phyloP scores from a whole-genome alignment of 2,329 filamentous ascomycete genomes.

The Akanthomyces lecanii region DNA sequence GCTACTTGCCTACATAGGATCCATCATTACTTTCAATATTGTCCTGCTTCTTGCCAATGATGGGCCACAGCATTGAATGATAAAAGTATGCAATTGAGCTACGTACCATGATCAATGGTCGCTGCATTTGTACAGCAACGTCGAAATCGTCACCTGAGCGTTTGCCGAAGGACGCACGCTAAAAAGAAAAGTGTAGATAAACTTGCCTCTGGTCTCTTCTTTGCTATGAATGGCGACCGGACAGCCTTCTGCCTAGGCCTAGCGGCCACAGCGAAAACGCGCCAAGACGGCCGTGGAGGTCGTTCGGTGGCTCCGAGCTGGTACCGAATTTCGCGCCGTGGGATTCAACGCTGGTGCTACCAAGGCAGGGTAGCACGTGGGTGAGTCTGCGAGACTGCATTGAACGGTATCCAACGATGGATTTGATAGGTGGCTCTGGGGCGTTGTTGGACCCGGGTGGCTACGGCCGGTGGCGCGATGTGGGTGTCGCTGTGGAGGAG shows the following conservation, averaged over 20 bases:
- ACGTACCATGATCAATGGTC: too few species aligned
- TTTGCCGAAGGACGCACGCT: too few species aligned
- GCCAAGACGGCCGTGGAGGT: background rate
- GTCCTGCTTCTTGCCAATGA: background rate
- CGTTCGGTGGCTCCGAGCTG: background rate
- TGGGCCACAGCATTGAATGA: too few species aligned
- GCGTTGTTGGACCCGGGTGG: background rate
- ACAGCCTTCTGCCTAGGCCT: too few species aligned
- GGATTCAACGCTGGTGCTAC: too few species aligned
- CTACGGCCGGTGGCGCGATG: slow-evolving; percentile 2
- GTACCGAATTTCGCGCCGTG: background rate
- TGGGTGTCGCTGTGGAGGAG: background rate
- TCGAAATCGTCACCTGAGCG: too few species aligned
- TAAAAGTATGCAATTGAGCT: too few species aligned
- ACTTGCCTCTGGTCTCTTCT: too few species aligned
- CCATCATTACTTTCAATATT: too few species aligned
- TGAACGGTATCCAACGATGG: background rate
- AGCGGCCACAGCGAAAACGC: background rate
- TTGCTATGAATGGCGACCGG: background rate
- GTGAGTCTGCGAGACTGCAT: background rate
- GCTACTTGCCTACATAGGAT: too few species aligned
- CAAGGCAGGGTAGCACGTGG: background rate
- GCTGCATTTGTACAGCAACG: too few species aligned
- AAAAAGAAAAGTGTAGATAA: too few species aligned
- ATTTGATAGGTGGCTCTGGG: background rate